Evolutionary conservation across 805 yeast species (phyloP), one percentile per base, ranked within the genome.

Genomic region (Suhomyces emberorum): DNA sequence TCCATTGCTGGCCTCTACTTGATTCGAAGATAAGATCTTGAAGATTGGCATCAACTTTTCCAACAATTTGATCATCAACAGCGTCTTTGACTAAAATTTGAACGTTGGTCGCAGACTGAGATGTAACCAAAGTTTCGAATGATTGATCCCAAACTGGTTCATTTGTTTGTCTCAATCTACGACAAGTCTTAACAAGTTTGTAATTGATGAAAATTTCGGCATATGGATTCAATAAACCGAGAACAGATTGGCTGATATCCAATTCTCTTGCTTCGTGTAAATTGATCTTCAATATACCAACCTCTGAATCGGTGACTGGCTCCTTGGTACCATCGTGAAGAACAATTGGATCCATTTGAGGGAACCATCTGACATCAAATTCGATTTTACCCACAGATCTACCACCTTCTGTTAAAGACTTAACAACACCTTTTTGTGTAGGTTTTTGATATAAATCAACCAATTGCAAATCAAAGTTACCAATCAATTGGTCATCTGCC

Each of bases 91-190:
- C 68, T 16, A 75, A 55, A n/a, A 85, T 59, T 43, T 69, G 74
- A 19, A 83, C 47, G 17, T 65, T 64, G 12, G 88, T 72, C 21
- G 59, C 61, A 1, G 81, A 69, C 54, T 81, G 85, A 19, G 82
- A 72, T 4, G 79, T 72, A 24, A 85, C 62, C 46, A 85, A 67
- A 4, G 76, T 54, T 58, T 85, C 95, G 38, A 78, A 58, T 19
- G 71, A 55, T 49, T 79, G 78, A 41, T 77, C 79, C 79, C 84
- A 85, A 9, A 79, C 63, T 12, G 95, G 95, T 50, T 80, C 87
- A 49, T 83, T 85, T 7, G 79, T 71, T 51, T 77, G 73, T 50
- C 77, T 79, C 54, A 83, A 66, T 21, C 74, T 72, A 65, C 93
- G 77, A 37, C 79, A 75, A 4, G 62, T 63, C 48, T 74, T 72